These are phyloP conservation scores for Phragmites australis DNA, from an alignment of 176 grass and related monocot species.

Conservation along the genomic window DNA sequence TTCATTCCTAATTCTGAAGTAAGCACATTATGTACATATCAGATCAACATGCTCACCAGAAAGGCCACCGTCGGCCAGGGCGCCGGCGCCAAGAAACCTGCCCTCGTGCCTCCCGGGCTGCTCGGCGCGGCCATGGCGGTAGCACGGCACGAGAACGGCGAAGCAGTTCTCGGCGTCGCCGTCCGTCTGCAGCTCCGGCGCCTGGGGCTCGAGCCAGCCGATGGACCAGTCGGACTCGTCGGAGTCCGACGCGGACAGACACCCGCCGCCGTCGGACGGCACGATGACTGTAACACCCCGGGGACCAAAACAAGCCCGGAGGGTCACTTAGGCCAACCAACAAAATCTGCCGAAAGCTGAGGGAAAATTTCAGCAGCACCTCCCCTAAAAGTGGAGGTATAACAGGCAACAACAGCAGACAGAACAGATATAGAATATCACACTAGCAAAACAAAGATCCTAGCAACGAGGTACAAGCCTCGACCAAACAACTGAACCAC, in stretches of 20 bases:
- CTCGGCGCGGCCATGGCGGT: conserved; percentile 48
- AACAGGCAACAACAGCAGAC: too few relatives aligned
- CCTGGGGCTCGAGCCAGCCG: conserved; percentile 75
- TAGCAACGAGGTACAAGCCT: too few relatives aligned
- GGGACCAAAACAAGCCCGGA: too few relatives aligned
- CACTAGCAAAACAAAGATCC: too few relatives aligned
- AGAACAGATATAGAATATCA: too few relatives aligned
- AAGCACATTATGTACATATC: background rate
- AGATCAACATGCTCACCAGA: conserved; percentile 44
- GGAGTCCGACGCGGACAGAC: conserved; percentile 69
- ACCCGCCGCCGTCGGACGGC: conserved; percentile 67
- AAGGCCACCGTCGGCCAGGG: conserved; percentile 30
- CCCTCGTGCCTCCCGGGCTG: conserved; percentile 34
- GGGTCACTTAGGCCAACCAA: too few relatives aligned
- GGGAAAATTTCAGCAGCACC: too few relatives aligned
- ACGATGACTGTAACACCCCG: conserved; percentile 34
- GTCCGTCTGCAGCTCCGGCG: conserved; percentile 57
- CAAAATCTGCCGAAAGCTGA: too few relatives aligned
- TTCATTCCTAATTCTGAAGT: background rate
- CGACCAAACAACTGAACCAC: too few relatives aligned
- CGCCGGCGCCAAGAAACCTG: conserved; percentile 34
- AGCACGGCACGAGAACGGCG: conserved; percentile 81
- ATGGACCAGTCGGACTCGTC: conserved; percentile 85
- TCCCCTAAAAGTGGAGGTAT: too few relatives aligned
- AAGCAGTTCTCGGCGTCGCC: conserved; percentile 61